phyloP scores from a whole-genome alignment of 2,329 filamentous ascomycete genomes.

The Diplodia mutila region DNA sequence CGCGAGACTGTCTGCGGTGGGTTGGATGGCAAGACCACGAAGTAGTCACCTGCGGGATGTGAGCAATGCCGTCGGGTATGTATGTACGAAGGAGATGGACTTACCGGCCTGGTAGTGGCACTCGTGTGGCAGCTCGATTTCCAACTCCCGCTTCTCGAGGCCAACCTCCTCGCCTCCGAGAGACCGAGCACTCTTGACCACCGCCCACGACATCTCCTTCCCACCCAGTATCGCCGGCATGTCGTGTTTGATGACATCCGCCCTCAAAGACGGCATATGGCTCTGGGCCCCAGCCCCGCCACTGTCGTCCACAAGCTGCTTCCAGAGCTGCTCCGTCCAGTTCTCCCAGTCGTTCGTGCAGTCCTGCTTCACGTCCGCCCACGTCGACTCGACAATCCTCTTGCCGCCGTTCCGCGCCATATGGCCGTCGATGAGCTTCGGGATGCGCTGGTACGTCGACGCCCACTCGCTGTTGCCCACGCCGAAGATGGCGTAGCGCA shows the following conservation, averaged over 20 bases:
- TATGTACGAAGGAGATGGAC: background rate
- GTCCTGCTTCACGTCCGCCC: slow-evolving; percentile 55
- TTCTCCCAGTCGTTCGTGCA: slow-evolving; percentile 30
- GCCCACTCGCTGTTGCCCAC: slow-evolving; percentile 49
- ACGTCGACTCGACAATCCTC: slow-evolving; percentile 55
- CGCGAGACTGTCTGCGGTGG: background rate
- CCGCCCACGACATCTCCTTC: slow-evolving; percentile 27
- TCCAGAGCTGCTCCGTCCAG: slow-evolving; percentile 29
- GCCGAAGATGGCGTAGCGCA: slow-evolving; percentile 50
- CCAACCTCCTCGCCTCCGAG: slow-evolving; percentile 26
- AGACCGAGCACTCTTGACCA: background rate
- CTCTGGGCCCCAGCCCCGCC: background rate
- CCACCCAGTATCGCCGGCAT: slow-evolving; percentile 23
- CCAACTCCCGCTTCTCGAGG: slow-evolving; percentile 18
- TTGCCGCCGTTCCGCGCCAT: slow-evolving; percentile 57
- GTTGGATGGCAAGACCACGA: slow-evolving; percentile 17
- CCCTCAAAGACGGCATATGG: background rate
- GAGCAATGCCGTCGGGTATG: background rate
- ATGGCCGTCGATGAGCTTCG: slow-evolving; percentile 52
- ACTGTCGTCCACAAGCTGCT: slow-evolving; percentile 13
- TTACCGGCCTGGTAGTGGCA: slow-evolving; percentile 4
- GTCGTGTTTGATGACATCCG: slow-evolving; percentile 13
- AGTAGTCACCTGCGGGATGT: slow-evolving; percentile 8
- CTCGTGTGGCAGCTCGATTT: slow-evolving; percentile 10
- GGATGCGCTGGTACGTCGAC: slow-evolving; percentile 45